Conservation (phyloP, 768 basidiomycete species). For the Boletus sp. region DNA sequence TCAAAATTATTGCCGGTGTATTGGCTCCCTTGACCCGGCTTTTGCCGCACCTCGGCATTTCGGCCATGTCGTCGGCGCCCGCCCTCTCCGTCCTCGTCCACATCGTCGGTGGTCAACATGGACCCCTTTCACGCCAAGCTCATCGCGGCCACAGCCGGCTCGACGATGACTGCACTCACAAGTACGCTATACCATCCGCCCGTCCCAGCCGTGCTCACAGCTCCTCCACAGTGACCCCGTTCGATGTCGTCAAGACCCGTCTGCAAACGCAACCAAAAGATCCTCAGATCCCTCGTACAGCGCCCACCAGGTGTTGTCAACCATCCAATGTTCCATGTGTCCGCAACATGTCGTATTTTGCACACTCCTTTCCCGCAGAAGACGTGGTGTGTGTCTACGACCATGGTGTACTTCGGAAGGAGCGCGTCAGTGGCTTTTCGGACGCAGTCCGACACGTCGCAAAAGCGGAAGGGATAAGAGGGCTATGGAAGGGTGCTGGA, state of each 20-base stretch:
- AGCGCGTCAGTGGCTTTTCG: constrained; percentile 80
- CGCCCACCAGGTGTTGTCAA: constrained; percentile 68
- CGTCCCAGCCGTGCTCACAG: constrained; percentile 10
- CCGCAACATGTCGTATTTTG: constrained; percentile 75
- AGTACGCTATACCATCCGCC: constrained; percentile 47
- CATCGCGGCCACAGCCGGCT: constrained; percentile 75
- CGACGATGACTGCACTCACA: constrained; percentile 78
- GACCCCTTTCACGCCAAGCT: constrained; percentile 77
- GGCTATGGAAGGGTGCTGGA: constrained; percentile 94
- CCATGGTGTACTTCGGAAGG: constrained; percentile 62
- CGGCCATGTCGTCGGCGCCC: background rate
- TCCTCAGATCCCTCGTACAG: constrained; percentile 52
- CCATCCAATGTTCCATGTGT: constrained; percentile 53
- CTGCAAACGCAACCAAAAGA: constrained; percentile 85
- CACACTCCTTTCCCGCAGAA: constrained; percentile 53
- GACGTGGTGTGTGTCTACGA: constrained; percentile 82
- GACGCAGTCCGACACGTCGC: constrained; percentile 82
- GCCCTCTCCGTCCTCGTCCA: background rate
- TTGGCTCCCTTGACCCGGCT: constrained; percentile 14
- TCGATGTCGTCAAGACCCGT: constrained; percentile 96
- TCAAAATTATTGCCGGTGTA: too few species aligned
- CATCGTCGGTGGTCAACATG: constrained; percentile 32
- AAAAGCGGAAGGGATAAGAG: constrained; percentile 76
- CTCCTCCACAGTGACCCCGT: constrained; percentile 85
- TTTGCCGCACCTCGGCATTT: constrained; percentile 21